These are phyloP conservation scores for Dianthus caryophyllus DNA, from an alignment of 148 eudicot species.

Conservation along the genomic window DNA sequence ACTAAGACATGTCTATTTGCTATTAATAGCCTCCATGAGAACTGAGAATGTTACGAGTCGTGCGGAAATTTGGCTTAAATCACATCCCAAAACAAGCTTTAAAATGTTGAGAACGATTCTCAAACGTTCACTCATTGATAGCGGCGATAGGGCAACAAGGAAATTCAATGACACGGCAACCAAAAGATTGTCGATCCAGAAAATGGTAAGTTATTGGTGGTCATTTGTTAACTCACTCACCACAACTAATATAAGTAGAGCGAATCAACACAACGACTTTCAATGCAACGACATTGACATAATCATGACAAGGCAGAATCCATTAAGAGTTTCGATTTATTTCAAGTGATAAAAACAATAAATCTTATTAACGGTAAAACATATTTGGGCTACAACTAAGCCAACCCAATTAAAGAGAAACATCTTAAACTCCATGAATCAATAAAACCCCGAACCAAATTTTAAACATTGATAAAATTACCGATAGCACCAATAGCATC, in stretches of 20 bases:
- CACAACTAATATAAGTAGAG: not conserved
- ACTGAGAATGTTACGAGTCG: not conserved
- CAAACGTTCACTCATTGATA: not conserved
- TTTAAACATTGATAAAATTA: conserved; percentile 19
- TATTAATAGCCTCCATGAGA: conserved; percentile 3
- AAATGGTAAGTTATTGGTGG: not conserved
- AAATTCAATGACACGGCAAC: not conserved
- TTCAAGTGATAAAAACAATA: not conserved
- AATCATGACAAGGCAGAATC: no score
- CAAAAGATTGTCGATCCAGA: not conserved
- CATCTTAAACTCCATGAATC: not conserved
- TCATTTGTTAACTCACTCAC: not conserved
- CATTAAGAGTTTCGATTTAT: not conserved
- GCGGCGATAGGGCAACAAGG: not conserved
- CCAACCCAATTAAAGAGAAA: not conserved
- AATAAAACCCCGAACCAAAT: not conserved
- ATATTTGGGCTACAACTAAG: not conserved
- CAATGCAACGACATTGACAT: not conserved
- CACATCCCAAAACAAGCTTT: not conserved
- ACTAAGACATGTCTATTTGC: not conserved
- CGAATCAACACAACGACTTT: not conserved
- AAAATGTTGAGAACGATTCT: not conserved
- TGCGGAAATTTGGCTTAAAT: not conserved
- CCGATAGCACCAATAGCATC: conserved; percentile 99
- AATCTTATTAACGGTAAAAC: no score